Conservation (phyloP, 2,329 filamentous ascomycete genomes). For the Xylariomycetidae sp. region DNA sequence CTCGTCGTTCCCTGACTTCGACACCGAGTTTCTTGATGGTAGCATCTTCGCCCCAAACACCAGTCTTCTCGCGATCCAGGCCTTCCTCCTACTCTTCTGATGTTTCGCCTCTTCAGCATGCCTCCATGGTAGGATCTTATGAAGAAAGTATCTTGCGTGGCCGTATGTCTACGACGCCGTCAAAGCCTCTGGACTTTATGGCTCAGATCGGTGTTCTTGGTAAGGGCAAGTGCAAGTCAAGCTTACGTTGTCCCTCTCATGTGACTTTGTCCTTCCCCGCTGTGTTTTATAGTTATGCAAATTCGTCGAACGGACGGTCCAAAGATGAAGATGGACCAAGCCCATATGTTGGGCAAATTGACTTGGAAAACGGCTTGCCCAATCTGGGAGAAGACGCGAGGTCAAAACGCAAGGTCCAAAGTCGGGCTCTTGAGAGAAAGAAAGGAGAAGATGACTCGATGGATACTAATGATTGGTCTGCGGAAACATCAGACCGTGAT, state of each 20-base stretch:
- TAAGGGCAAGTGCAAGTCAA: constrained; percentile 81
- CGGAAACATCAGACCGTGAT: constrained; percentile 26
- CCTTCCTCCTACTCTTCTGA: constrained; percentile 71
- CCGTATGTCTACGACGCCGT: constrained; percentile 94
- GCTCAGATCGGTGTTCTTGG: constrained; percentile 94
- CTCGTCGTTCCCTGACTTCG: constrained; percentile 68
- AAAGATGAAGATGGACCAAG: constrained; percentile 81
- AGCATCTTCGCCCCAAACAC: constrained; percentile 44
- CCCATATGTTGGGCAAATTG: constrained; percentile 90
- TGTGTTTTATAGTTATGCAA: constrained; percentile 91
- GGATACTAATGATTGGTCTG: constrained; percentile 12
- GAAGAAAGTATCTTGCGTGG: constrained; percentile 94
- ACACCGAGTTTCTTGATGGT: constrained; percentile 41
- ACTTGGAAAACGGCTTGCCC: constrained; percentile 75
- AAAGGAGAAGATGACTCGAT: constrained; percentile 23
- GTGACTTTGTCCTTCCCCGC: constrained; percentile 88
- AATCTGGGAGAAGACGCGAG: constrained; percentile 45
- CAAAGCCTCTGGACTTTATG: constrained; percentile 85
- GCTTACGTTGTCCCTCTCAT: constrained; percentile 80
- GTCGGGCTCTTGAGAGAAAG: constrained; percentile 35
- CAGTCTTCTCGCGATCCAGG: constrained; percentile 50
- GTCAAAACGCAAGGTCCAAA: constrained; percentile 44
- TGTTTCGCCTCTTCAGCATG: constrained; percentile 73
- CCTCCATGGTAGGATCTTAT: constrained; percentile 95
- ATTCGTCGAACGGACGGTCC: constrained; percentile 56